A percentile compares a stretch with the other conserved stretches of the same genome.
Evolutionary conservation across 306 rosid genomes (phyloP).

Genomic region (Sesbania bispinosa): DNA sequence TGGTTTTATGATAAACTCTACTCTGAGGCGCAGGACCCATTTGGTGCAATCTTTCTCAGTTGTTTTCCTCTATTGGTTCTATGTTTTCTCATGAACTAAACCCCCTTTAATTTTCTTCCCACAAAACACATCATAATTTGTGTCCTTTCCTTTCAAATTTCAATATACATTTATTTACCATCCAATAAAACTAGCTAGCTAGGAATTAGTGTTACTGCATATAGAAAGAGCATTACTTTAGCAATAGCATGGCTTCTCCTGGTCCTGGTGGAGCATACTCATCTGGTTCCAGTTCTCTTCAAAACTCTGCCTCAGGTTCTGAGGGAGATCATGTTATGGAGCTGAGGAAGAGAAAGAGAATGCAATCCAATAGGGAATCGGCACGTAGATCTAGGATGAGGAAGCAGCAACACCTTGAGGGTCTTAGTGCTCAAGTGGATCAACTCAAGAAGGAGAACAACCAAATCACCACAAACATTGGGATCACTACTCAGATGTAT

Average conservation of each 20-base stretch:
- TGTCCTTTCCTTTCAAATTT: neutral
- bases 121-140: neutral
- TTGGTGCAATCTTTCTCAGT: slow-evolving; percentile 89
- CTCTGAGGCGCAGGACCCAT: slow-evolving; percentile 71
- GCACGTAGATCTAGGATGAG: slow-evolving; percentile 74
- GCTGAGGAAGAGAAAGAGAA: slow-evolving; percentile 81
- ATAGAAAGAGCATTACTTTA: no score
- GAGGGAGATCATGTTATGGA: slow-evolving; percentile 51
- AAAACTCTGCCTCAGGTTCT: slow-evolving; percentile 54
- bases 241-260: slow-evolving; percentile 30
- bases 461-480: slow-evolving; percentile 42
- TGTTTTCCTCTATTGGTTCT: slow-evolving; percentile 96
- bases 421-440: slow-evolving; percentile 36
- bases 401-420: slow-evolving; percentile 70
- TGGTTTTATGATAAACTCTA: slow-evolving; percentile 61
- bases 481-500: slow-evolving; percentile 44
- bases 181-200: neutral
- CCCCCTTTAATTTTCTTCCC: neutral
- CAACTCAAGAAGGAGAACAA: slow-evolving; percentile 54
- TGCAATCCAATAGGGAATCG: slow-evolving; percentile 81
- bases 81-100: slow-evolving; percentile 55
- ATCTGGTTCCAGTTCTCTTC: slow-evolving; percentile 30
- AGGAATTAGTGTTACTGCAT: neutral
- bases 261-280: slow-evolving; percentile 53
- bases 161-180: neutral